A percentile compares a stretch with the other conserved stretches of the same genome.
Evolutionary conservation across 306 rosid species (phyloP).

Genomic region (Prunus davidiana): DNA sequence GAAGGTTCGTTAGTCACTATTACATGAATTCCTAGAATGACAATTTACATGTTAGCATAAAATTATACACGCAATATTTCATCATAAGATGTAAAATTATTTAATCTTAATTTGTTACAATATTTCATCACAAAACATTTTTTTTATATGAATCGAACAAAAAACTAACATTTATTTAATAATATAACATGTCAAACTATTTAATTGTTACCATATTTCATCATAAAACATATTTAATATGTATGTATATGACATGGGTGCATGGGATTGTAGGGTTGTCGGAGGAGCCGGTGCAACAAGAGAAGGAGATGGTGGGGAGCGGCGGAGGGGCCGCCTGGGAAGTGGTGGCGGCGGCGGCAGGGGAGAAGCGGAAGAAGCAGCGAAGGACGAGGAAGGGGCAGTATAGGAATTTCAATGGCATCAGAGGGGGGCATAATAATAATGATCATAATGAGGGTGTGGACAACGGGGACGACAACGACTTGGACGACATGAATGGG

Average conservation of each 20-base stretch:
- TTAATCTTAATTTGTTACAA: no score
- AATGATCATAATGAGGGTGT: constrained; percentile 32
- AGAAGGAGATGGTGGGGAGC: constrained; percentile 64
- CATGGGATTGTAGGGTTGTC: constrained; percentile 54
- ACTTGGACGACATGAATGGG: not conserved
- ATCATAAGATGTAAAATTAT: no score
- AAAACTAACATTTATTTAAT: not conserved
- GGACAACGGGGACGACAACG: constrained; percentile 28
- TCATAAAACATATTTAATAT: not conserved
- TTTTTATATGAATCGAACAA: not conserved
- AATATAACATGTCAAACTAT: not conserved
- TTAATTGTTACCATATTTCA: not conserved
- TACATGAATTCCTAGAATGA: no score
- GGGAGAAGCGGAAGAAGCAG: constrained; percentile 45
- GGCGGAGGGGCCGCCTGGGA: constrained; percentile 72
- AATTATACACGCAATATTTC: no score
- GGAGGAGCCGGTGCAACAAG: constrained; percentile 90
- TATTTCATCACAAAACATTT: no score
- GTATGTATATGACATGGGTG: not conserved
- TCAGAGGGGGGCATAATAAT: constrained; percentile 17
- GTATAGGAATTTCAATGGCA: constrained; percentile 1
- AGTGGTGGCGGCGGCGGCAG: constrained; percentile 22
- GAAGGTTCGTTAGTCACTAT: constrained; percentile 44
- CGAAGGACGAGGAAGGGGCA: constrained; percentile 33
- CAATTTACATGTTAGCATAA: no score